Evolutionary conservation across 2,329 filamentous ascomycete genomes (phyloP).

Genomic region (Periconia macrospinosa): DNA sequence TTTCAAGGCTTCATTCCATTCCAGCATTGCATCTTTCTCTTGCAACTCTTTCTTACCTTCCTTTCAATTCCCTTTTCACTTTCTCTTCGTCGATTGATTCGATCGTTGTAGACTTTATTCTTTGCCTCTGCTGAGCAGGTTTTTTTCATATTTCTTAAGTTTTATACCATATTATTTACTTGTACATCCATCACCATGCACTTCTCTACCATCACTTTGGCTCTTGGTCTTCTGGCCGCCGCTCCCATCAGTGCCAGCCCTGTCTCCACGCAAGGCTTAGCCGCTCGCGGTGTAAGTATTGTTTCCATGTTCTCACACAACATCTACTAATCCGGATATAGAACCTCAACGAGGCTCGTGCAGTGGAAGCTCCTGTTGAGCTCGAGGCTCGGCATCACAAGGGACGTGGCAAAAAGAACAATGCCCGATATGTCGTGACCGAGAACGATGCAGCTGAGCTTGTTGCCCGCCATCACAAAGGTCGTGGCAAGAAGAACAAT

Average conservation of each 20-base stretch:
- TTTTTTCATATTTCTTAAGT: background rate
- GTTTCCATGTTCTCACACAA: background rate
- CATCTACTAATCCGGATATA: background rate
- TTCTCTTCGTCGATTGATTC: slow-evolving; percentile 13
- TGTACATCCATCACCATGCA: slow-evolving; percentile 1
- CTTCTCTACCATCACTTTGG: slow-evolving; percentile 8
- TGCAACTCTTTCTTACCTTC: slow-evolving; percentile 1
- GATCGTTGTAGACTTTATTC: slow-evolving; percentile 3
- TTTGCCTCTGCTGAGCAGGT: slow-evolving; percentile 3
- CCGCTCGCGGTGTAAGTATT: background rate
- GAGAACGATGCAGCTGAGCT: too few relatives aligned
- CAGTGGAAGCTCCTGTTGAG: background rate
- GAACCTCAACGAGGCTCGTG: background rate
- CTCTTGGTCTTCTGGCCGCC: slow-evolving; percentile 7
- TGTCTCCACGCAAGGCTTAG: slow-evolving; percentile 1
- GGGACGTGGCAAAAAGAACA: slow-evolving; percentile 2
- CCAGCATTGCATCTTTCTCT: slow-evolving; percentile 1
- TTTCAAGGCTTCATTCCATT: slow-evolving; percentile 1
- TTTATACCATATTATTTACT: background rate
- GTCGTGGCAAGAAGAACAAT: background rate
- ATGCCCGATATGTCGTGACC: background rate
- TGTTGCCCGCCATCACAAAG: too few relatives aligned
- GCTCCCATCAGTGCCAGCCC: slow-evolving; percentile 1
- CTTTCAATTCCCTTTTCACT: background rate
- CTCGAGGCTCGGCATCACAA: background rate